Evolutionary conservation across 805 yeast genomes (phyloP), one percentile per base, ranked within the genome.

Genomic region (Nakazawaea wyomingensis): DNA sequence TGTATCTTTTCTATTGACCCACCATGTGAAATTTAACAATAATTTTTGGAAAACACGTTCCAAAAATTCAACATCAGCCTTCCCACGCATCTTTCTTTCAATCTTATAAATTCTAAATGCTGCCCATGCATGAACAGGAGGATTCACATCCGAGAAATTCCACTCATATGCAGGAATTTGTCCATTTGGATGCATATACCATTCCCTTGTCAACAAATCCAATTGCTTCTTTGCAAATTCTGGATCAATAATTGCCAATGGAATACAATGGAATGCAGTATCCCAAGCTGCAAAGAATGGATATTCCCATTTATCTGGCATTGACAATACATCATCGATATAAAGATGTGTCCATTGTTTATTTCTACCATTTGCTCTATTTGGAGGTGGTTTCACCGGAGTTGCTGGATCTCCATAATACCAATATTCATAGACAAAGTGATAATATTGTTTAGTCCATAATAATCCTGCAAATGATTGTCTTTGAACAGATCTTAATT

Each of bases 161-260:
- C 97, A 89, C 64, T 89, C 97, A 61, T 89, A 89, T 11, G 96
- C 96, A 0, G 97, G 96, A 50, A 88, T 78, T 63, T 90, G 96
- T n/a, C 97, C 97, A 60, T 89, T 89, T 36, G 96, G 96, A 59
- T 91, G 96, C 95, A 88, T 87, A 59, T 89, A 89, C 96, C 96
- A 89, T 64, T 89, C 97, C 57, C 96, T 74, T 24, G 95, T 83
- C 59, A 89, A 68, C 45, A 89, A 67, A 59, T 84, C 95, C 52
- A 89, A 72, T 65, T 89, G 96, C 53, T 78, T 82, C 61, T 89
- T 89, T 28, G 96, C 95, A 66, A 86, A 89, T 43, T 77, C 87
- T 1, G 96, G 96, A 61, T 89, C 97, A 56, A 89, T 79, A 89
- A 89, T 85, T 4, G 96, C 91, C 49, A 89, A 66, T 10, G 97